Conservation (phyloP, 2,329 filamentous ascomycete genomes). For the Neurospora sp. region DNA sequence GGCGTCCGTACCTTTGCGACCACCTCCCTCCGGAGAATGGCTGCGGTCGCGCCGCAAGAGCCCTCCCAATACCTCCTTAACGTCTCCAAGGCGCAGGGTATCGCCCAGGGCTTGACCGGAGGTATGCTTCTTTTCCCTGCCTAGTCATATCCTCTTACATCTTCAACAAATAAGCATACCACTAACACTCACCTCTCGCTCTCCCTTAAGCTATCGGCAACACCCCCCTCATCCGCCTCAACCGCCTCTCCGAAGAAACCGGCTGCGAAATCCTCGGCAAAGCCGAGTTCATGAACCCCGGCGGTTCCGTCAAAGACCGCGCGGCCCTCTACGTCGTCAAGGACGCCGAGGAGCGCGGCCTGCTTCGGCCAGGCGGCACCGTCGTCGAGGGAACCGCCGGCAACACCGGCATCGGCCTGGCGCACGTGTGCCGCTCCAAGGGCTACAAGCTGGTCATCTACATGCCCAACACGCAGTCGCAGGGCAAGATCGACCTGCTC, state of each 20-base stretch:
- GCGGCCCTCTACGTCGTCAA: constrained; percentile 90
- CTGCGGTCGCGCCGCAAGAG: constrained; percentile 30
- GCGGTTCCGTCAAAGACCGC: constrained; percentile 91
- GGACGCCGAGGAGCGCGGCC: constrained; percentile 81
- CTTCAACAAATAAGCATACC: neutral
- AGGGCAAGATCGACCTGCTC: constrained; percentile 93
- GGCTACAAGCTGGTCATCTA: constrained; percentile 97
- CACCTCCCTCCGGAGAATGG: constrained; percentile 39
- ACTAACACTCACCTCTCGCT: neutral
- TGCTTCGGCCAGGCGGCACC: constrained; percentile 77
- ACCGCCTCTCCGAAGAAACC: constrained; percentile 78
- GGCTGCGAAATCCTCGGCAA: constrained; percentile 93
- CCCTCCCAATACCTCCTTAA: constrained; percentile 54
- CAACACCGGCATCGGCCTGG: constrained; percentile 95
- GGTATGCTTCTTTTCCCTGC: constrained; percentile 39
- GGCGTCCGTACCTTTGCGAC: constrained; percentile 58
- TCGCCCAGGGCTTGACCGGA: constrained; percentile 70
- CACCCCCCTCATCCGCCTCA: constrained; percentile 85
- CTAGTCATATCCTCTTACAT: neutral
- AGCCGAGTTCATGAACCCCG: constrained; percentile 97
- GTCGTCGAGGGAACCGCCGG: constrained; percentile 96
- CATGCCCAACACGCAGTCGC: constrained; percentile 98
- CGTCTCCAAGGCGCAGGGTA: constrained; percentile 71
- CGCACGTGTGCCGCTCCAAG: constrained; percentile 85
- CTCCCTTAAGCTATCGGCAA: constrained; percentile 77